Evolutionary conservation across 257 asterid species (phyloP).

Genomic region (Ligustrum vulgare): DNA sequence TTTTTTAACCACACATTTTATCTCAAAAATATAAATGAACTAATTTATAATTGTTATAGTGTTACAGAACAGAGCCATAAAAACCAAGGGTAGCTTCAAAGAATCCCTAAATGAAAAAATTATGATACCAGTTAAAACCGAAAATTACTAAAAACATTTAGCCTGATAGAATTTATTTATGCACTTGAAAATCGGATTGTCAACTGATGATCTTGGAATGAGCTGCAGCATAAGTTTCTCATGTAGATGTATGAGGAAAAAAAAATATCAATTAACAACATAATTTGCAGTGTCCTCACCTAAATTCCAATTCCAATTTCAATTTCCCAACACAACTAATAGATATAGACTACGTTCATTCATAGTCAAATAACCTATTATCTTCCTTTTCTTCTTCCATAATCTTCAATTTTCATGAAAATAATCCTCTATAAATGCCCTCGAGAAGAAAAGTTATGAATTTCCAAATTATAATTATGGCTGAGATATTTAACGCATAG

Average conservation of each 20-base stretch:
- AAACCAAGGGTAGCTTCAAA: background rate
- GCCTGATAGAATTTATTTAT: background rate
- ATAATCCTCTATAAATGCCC: background rate
- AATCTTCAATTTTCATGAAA: background rate
- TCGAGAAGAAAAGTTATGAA: background rate
- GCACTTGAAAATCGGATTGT: background rate
- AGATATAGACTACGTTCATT: background rate
- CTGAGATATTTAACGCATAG: background rate
- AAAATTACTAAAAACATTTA: background rate
- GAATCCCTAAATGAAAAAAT: constrained; percentile 1
- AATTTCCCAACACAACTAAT: background rate
- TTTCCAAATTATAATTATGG: background rate
- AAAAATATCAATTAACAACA: constrained; percentile 1
- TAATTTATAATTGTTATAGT: too few species aligned
- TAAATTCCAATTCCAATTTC: constrained; percentile 20
- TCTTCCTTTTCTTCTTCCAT: too few species aligned
- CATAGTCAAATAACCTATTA: background rate
- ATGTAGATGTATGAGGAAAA: background rate
- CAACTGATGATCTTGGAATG: background rate
- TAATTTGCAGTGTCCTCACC: background rate
- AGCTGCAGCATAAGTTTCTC: background rate
- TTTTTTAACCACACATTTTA: too few species aligned
- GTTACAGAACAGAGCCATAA: too few species aligned
- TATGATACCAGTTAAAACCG: constrained; percentile 3
- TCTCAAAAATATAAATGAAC: too few species aligned